These are phyloP conservation scores for Castanospermum australe DNA, from an alignment of 306 rosid species.

Conservation along the genomic window DNA sequence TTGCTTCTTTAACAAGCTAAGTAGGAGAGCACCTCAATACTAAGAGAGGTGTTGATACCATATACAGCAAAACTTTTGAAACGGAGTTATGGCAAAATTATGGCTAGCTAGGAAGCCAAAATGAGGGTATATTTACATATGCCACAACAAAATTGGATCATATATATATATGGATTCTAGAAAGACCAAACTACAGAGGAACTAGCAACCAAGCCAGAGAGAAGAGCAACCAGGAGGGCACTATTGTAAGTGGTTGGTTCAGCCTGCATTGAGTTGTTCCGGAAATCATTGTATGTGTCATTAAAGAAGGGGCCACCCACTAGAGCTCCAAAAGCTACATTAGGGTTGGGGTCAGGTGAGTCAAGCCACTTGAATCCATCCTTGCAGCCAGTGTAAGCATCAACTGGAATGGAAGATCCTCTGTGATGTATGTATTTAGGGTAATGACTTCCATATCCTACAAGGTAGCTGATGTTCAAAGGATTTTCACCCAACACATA, in stretches of 20 bases:
- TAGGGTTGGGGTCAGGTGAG: constrained; percentile 48
- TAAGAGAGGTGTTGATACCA: background rate
- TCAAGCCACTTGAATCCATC: constrained; percentile 66
- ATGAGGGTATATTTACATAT: constrained; percentile 8
- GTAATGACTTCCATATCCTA: constrained; percentile 56
- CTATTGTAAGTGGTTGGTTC: constrained; percentile 61
- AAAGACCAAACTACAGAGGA: constrained; percentile 43
- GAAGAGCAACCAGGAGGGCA: constrained; percentile 67
- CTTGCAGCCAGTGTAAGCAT: constrained; percentile 52
- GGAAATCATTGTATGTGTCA: constrained; percentile 54
- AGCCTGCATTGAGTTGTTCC: constrained; percentile 63
- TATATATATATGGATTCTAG: constrained; percentile 1
- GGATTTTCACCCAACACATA: constrained; percentile 62
- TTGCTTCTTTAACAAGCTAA: background rate
- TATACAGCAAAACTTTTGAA: background rate
- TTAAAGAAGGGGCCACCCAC: constrained; percentile 71
- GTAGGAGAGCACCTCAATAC: background rate
- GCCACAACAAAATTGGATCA: constrained; percentile 9
- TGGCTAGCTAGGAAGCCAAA: background rate
- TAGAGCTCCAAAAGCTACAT: constrained; percentile 66
- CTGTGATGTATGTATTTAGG: constrained; percentile 66
- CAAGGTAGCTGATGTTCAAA: constrained; percentile 60
- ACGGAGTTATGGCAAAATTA: background rate
- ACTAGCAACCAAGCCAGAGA: constrained; percentile 57
- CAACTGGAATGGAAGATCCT: constrained; percentile 68